These are phyloP conservation scores for Phaseolus coccineus DNA, from an alignment of 331 rosid genomes.

Conservation along the genomic window DNA sequence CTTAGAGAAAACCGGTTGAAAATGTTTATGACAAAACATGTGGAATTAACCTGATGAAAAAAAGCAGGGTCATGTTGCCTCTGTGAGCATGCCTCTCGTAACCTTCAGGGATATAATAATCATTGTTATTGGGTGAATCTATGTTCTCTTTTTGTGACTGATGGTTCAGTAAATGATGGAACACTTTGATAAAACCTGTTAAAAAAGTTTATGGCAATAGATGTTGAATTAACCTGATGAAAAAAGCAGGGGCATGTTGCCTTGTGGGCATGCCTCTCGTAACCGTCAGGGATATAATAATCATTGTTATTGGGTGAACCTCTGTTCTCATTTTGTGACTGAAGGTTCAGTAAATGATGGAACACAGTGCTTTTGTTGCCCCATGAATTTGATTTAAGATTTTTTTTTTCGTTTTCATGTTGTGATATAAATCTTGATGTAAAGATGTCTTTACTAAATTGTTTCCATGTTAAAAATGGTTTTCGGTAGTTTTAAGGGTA, in stretches of 20 bases:
- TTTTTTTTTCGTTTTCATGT: too few relatives aligned
- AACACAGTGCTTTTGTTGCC: background rate
- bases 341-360: conserved; percentile 69
- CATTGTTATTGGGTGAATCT: conserved; percentile 65
- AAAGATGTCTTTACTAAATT: background rate
- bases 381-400: background rate
- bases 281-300: conserved; percentile 54
- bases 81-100: conserved; percentile 45
- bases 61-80: conserved; percentile 37
- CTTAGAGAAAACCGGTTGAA: too few relatives aligned
- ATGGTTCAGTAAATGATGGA: conserved; percentile 35
- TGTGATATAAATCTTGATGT: background rate
- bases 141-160: conserved; percentile 39
- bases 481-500: background rate
- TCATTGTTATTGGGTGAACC: conserved; percentile 77
- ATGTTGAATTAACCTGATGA: conserved; percentile 49
- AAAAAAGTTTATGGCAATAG: background rate
- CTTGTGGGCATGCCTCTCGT: conserved; percentile 58
- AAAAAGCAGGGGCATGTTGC: conserved; percentile 69
- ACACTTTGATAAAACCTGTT: background rate
- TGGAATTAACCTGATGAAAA: too few relatives aligned
- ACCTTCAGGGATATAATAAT: conserved; percentile 49
- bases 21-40: too few relatives aligned
- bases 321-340: conserved; percentile 42
- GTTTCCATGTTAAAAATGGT: background rate